Evolutionary conservation across 495 filamentous ascomycete genomes (phyloP), one percentile per base, ranked within the genome.

Genomic region (Xylaria scruposa): DNA sequence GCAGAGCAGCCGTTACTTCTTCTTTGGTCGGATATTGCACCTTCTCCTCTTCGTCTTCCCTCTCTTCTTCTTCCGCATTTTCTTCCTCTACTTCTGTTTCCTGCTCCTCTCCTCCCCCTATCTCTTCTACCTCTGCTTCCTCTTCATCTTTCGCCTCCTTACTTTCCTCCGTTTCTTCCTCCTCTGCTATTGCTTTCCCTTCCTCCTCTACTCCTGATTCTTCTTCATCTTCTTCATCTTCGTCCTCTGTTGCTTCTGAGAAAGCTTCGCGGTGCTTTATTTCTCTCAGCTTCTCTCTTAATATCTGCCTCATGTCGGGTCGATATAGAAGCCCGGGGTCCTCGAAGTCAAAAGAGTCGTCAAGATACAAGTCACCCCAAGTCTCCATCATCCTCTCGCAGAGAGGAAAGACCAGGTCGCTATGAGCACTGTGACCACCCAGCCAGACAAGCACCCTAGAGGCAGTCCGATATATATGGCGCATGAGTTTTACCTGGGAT

Each of bases 401-500:
- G 36, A 40, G 17, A 9, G 29, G 58, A 61, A 61, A 61, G 33
- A 24, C 38, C 4, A 38, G 59, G 10, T 62, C 2, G n/a, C 59
- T 62, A 24, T 44, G 0, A 21, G 7, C 59, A 40, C 36, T 26
- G 36, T 24, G 1, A 13, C 9, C 21, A 9, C 60, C 60, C 38
- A 63, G 21, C 38, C 21, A 63, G 31, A 42, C 21, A 7, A 62
- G 3, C n/a, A 62, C 59, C 29, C n/a, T 38, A 6, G 3, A 5
- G 19, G 59, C 59, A 26, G 6, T 62, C 9, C 15, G 17, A 8
- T 62, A 62, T 21, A 62, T 62, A n/a, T 42, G 59, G 5, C n/a
- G 36, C 59, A 62, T 62, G 59, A 62, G 36, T 24, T 36, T 42
- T 1, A 62, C 59, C 36, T 61, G 58, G 33, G 40, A 8, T 7